These are phyloP conservation scores for Cryptosporidium sp. DNA, from an alignment of 169 alveolate species.

Conservation along the genomic window DNA sequence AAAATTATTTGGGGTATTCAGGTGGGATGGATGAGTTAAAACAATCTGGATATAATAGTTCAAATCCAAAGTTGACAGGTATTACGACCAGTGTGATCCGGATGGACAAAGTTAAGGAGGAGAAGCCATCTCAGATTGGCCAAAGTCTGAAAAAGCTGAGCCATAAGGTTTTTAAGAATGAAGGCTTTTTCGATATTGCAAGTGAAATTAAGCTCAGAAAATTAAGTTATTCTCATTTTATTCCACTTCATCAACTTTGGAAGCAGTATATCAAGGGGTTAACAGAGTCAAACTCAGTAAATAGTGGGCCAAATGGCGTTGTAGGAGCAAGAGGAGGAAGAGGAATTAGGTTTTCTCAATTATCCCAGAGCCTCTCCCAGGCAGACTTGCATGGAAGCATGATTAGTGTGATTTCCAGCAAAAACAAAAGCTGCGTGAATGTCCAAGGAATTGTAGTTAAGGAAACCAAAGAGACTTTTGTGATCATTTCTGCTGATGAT, in stretches of 20 bases:
- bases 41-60: background rate
- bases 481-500: constrained; percentile 47
- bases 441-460: constrained; percentile 50
- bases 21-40: background rate
- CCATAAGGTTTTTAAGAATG: constrained; percentile 27
- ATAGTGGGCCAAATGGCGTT: background rate
- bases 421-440: constrained; percentile 43
- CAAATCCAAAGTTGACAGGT: constrained; percentile 61
- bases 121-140: background rate
- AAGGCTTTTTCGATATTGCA: constrained; percentile 43
- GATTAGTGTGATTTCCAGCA: constrained; percentile 38
- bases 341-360: constrained; percentile 16
- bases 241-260: constrained; percentile 61
- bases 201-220: constrained; percentile 30
- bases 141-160: background rate
- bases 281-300: background rate
- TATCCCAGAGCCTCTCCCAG: constrained; percentile 46
- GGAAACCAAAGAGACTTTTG: constrained; percentile 72
- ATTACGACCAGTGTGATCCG: constrained; percentile 51
- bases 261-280: constrained; percentile 42
- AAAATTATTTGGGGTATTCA: constrained; percentile 3
- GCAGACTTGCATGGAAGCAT: constrained; percentile 55
- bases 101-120: constrained; percentile 51
- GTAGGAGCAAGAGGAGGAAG: background rate
- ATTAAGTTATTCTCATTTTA: constrained; percentile 33